Conservation (phyloP, 2,329 filamentous ascomycete species). For the Fusarium proliferatum region DNA sequence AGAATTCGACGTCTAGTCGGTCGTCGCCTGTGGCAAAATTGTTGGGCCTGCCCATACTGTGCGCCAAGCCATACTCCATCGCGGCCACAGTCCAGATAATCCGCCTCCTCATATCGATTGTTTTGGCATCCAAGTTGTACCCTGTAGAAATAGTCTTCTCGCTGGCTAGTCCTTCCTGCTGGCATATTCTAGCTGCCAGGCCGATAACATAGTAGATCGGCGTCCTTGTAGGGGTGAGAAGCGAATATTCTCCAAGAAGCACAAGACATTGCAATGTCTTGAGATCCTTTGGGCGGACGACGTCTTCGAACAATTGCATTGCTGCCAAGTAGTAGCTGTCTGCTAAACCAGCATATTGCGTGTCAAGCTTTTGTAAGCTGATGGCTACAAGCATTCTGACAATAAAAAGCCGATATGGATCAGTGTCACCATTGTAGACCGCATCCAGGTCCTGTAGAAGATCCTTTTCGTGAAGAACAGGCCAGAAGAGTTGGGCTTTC, state of each 20-base stretch:
- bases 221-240: slow-evolving; percentile 90
- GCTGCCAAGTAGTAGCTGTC: slow-evolving; percentile 96
- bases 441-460: slow-evolving; percentile 82
- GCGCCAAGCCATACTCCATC: slow-evolving; percentile 89
- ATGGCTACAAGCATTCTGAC: slow-evolving; percentile 94
- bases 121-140: slow-evolving; percentile 73
- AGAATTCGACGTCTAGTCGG: slow-evolving; percentile 86
- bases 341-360: slow-evolving; percentile 89
- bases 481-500: slow-evolving; percentile 86
- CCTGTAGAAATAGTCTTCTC: slow-evolving; percentile 84
- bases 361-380: slow-evolving; percentile 90
- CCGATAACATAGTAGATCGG: slow-evolving; percentile 95
- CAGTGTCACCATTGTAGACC: slow-evolving; percentile 79
- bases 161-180: slow-evolving; percentile 87
- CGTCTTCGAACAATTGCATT: slow-evolving; percentile 83
- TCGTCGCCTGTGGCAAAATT: slow-evolving; percentile 86
- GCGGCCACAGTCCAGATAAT: slow-evolving; percentile 88
- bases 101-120: slow-evolving; percentile 89
- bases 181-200: slow-evolving; percentile 85
- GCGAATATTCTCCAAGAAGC: slow-evolving; percentile 89
- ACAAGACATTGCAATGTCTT: slow-evolving; percentile 90
- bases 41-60: slow-evolving; percentile 87
- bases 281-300: slow-evolving; percentile 88
- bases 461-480: slow-evolving; percentile 84
- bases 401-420: slow-evolving; percentile 88